Base-by-base conservation (phyloP, 2,329 filamentous ascomycete species). In the Trichoderma simmonsii region DNA sequence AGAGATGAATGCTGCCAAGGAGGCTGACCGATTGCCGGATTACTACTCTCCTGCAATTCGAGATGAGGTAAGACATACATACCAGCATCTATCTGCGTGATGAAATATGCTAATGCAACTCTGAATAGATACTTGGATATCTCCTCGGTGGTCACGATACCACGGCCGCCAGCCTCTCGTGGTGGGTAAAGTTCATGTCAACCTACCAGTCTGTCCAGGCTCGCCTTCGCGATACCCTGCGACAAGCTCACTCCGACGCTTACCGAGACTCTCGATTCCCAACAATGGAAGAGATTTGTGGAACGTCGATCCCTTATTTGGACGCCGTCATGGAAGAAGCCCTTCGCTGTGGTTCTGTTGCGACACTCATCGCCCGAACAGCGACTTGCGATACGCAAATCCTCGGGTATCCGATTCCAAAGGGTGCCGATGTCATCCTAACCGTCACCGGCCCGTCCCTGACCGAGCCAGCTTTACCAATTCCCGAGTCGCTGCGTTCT, bases 251-350 rank as follows among this genome's bases (percentile, higher is more conserved):
- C 7, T 34, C 74, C 21, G 56, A 64, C 0, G 81, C 81, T 0
- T 14, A 66, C 0, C 51, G 61, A 0, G 76, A 76, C 3, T 61
- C 67, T 4, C 78, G 81, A 5, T 72, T 70, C 26, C 82, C 81
- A 4, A 77, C 76, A 0, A 75, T 77, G 30, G 54, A 73, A 1
- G 82, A 83, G 73, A 77, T 83, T 15, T 73, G 74, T 0, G 60
- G 60, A 3, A 68, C 74, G 1, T 74, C 76, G 4, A 71, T 82
- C 1, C 79, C 80, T 1, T 83, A 81, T 72, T 75, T 83, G 12
- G 82, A 83, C 24, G 81, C 81, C 9, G 76, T 80, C 7, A 74
- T 83, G 36, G 80, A 82, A 71, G 82, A 84, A 72, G 76, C 78
- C 0, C 73, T 83, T 2, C 79, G 83, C 1, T 76, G 74, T n/a